phyloP scores from a whole-genome alignment of 2,329 filamentous ascomycete species.

The Aspergillus sp. region DNA sequence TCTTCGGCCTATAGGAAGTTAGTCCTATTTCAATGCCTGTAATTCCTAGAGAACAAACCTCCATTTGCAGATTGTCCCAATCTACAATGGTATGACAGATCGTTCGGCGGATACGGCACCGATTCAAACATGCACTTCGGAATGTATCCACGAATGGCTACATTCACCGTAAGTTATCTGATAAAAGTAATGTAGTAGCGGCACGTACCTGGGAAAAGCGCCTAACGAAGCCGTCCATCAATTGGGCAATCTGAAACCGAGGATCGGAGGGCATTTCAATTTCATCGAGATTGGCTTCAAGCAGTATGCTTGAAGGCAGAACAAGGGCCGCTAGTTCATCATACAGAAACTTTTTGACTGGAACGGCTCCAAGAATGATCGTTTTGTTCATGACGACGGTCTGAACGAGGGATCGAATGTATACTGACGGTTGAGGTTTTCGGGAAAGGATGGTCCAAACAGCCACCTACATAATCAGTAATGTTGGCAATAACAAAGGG shows the following conservation, averaged over 20 bases:
- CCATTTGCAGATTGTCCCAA: conserved; percentile 80
- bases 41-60: conserved; percentile 49
- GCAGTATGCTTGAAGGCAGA: conserved; percentile 67
- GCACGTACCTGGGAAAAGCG: conserved; percentile 49
- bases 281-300: conserved; percentile 73
- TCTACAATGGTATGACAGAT: conserved; percentile 79
- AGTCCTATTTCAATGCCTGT: neutral
- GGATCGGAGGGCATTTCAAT: conserved; percentile 73
- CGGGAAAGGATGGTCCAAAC: conserved; percentile 72
- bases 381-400: conserved; percentile 72
- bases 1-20: conserved; percentile 57
- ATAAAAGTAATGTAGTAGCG: neutral
- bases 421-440: conserved; percentile 79
- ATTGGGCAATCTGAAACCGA: conserved; percentile 68
- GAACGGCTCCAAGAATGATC: conserved; percentile 65
- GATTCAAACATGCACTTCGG: conserved; percentile 82
- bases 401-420: conserved; percentile 77
- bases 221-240: conserved; percentile 69
- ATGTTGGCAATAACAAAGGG: neutral
- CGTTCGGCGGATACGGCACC: conserved; percentile 84
- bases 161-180: conserved; percentile 22
- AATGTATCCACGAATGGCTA: conserved; percentile 81
- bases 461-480: conserved; percentile 58
- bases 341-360: conserved; percentile 73
- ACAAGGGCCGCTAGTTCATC: conserved; percentile 78